Conservation (phyloP, 805 yeast species). For the Pichia cabralensis region DNA sequence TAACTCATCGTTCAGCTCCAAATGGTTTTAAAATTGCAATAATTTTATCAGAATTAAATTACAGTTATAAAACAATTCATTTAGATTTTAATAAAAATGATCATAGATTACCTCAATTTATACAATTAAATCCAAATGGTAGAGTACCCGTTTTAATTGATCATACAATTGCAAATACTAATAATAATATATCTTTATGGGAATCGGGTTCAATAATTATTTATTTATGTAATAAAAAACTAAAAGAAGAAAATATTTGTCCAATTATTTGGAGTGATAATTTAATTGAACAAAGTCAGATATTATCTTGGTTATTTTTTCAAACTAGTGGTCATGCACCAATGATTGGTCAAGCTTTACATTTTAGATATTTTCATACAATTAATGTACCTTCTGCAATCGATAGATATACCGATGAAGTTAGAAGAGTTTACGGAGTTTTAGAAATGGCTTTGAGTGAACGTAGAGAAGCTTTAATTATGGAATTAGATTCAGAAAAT, state of each 20-base stretch:
- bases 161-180: slow-evolving; percentile 34
- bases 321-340: slow-evolving; percentile 97
- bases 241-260: slow-evolving; percentile 56
- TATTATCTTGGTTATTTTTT: slow-evolving; percentile 83
- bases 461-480: slow-evolving; percentile 76
- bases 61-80: slow-evolving; percentile 70
- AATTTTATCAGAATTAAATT: slow-evolving; percentile 71
- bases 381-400: slow-evolving; percentile 81
- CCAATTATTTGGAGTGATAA: slow-evolving; percentile 70
- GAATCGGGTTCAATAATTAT: slow-evolving; percentile 89
- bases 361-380: slow-evolving; percentile 84
- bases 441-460: slow-evolving; percentile 93
- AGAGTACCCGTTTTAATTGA: slow-evolving; percentile 92
- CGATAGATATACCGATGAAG: slow-evolving; percentile 86
- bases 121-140: slow-evolving; percentile 91
- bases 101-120: slow-evolving; percentile 89
- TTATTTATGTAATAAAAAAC: slow-evolving; percentile 63
- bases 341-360: slow-evolving; percentile 97
- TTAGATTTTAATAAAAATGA: slow-evolving; percentile 84
- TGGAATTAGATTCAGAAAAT: slow-evolving; percentile 82
- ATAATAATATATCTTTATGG: slow-evolving; percentile 75
- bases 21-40: slow-evolving; percentile 95
- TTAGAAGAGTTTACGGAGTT: slow-evolving; percentile 86
- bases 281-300: slow-evolving; percentile 71
- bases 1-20: slow-evolving; percentile 81